Evolutionary conservation across 345 rosid species (phyloP).

Genomic region (Eucalyptus fibrosa): DNA sequence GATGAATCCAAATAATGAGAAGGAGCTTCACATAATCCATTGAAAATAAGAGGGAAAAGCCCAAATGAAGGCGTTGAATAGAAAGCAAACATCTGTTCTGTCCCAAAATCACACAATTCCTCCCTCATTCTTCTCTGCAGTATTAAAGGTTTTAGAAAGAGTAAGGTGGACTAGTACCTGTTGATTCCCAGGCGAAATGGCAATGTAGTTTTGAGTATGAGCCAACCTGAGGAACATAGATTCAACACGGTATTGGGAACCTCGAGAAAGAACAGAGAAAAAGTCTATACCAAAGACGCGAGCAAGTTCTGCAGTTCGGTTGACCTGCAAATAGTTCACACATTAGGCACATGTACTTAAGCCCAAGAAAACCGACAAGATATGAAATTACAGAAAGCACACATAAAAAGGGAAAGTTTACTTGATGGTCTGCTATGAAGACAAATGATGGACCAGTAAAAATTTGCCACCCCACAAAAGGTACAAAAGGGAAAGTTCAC

Average conservation of each 20-base stretch:
- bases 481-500: not conserved
- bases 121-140: not conserved
- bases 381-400: not conserved
- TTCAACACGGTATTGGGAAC: slow-evolving; percentile 96
- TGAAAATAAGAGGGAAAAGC: not conserved
- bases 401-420: not conserved
- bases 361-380: not conserved
- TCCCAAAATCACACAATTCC: not conserved
- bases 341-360: not conserved
- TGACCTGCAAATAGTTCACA: slow-evolving; percentile 48
- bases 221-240: slow-evolving; percentile 96
- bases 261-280: slow-evolving; percentile 97
- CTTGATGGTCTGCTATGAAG: not conserved
- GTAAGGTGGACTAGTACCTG: slow-evolving; percentile 38
- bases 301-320: slow-evolving; percentile 97
- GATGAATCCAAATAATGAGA: not conserved
- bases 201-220: slow-evolving; percentile 89
- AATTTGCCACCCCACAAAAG: not conserved
- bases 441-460: not conserved
- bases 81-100: not conserved
- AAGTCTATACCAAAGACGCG: slow-evolving; percentile 95
- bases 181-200: slow-evolving; percentile 85
- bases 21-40: not conserved
- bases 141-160: not conserved
- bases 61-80: not conserved